Evolutionary conservation across 192 early-diverging fungal species (phyloP).

Genomic region (Coemansia umbellata): DNA sequence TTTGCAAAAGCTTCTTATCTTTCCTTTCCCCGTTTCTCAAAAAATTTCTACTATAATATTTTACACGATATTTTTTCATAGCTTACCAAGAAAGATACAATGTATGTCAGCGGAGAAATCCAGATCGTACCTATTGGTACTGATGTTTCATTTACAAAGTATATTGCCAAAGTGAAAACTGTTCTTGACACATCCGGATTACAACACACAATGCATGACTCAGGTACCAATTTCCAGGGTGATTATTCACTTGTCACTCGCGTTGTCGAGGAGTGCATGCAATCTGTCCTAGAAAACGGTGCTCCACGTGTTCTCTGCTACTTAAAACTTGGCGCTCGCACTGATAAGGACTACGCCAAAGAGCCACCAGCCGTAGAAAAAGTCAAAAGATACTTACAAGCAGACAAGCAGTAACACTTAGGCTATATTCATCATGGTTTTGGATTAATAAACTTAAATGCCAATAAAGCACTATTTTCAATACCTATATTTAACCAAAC

Average conservation of each 20-base stretch:
- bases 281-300: constrained; percentile 39
- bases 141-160: constrained; percentile 34
- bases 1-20: too few relatives aligned
- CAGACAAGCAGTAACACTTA: constrained; percentile 2
- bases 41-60: neutral
- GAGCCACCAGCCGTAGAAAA: constrained; percentile 34
- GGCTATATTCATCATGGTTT: too few relatives aligned
- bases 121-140: constrained; percentile 41
- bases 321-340: constrained; percentile 42
- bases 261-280: constrained; percentile 41
- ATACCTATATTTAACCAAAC: too few relatives aligned
- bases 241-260: constrained; percentile 32
- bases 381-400: constrained; percentile 16
- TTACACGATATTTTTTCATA: neutral
- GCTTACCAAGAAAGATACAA: too few relatives aligned
- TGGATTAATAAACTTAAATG: too few relatives aligned
- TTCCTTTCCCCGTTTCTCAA: too few relatives aligned
- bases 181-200: constrained; percentile 39
- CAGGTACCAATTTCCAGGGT: constrained; percentile 46
- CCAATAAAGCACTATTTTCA: too few relatives aligned
- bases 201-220: constrained; percentile 49
- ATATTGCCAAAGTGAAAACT: constrained; percentile 36
- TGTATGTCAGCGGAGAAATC: constrained; percentile 48
- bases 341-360: constrained; percentile 32
- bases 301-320: constrained; percentile 45